Conservation (phyloP, 345 rosid species). For the Viola odorata region DNA sequence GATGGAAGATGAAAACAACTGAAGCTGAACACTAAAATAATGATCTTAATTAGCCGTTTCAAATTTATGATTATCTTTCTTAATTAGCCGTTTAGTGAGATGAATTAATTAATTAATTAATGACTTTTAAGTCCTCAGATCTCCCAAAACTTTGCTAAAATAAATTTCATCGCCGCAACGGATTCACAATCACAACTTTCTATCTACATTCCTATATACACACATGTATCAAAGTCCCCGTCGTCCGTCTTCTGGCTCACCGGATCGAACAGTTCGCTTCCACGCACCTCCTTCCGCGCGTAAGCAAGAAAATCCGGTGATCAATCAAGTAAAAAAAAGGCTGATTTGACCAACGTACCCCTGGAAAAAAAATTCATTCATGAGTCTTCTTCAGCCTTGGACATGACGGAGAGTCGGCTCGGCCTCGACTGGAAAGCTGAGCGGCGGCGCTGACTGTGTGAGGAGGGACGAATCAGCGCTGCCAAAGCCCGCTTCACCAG, state of each 20-base stretch:
- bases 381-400: slow-evolving; percentile 27
- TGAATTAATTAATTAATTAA: not conserved
- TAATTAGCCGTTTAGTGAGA: not conserved
- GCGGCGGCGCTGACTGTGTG: slow-evolving; percentile 46
- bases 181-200: no score
- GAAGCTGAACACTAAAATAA: not conserved
- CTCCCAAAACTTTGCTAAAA: not conserved
- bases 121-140: not conserved
- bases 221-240: not conserved
- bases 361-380: not conserved
- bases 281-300: slow-evolving; percentile 5
- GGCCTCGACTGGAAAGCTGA: slow-evolving; percentile 58
- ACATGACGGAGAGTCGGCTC: slow-evolving; percentile 58
- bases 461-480: slow-evolving; percentile 49
- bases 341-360: not conserved
- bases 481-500: slow-evolving; percentile 48
- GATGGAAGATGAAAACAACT: not conserved
- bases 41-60: not conserved
- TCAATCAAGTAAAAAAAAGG: not conserved
- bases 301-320: not conserved
- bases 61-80: not conserved
- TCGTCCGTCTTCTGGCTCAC: not conserved
- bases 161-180: no score
- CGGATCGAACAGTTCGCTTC: not conserved
- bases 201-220: slow-evolving; percentile 7